phyloP scores from a whole-genome alignment of 2,329 filamentous ascomycete genomes.

The Beauveria sp. region DNA sequence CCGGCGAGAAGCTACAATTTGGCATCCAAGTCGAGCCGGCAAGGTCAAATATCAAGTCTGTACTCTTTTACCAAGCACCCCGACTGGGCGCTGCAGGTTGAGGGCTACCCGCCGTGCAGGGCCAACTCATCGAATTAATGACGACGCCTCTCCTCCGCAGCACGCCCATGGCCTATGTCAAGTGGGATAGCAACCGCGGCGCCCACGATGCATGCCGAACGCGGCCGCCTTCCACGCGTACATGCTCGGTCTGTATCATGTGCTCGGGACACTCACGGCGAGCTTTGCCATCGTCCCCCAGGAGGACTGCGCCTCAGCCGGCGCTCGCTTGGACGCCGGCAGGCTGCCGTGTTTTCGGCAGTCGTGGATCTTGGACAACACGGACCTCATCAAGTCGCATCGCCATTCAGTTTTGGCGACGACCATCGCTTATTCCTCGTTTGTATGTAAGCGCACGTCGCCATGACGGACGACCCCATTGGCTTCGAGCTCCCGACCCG shows the following conservation, averaged over 20 bases:
- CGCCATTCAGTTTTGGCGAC: slow-evolving; percentile 58
- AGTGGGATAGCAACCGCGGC: slow-evolving; percentile 61
- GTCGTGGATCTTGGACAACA: slow-evolving; percentile 59
- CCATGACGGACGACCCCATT: slow-evolving; percentile 61
- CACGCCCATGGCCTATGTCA: slow-evolving; percentile 51
- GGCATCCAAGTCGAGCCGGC: slow-evolving; percentile 62
- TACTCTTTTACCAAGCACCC: slow-evolving; percentile 52
- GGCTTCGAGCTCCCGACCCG: slow-evolving; percentile 54
- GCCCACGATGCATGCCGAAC: slow-evolving; percentile 52
- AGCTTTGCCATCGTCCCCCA: slow-evolving; percentile 54
- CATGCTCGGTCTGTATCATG: slow-evolving; percentile 55
- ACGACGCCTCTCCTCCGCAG: slow-evolving; percentile 43
- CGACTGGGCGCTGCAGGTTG: slow-evolving; percentile 55
- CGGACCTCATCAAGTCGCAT: slow-evolving; percentile 52
- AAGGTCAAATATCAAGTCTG: slow-evolving; percentile 57
- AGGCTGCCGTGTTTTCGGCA: slow-evolving; percentile 59
- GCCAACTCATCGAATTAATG: slow-evolving; percentile 51
- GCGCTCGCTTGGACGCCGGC: slow-evolving; percentile 56
- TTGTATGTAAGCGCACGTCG: slow-evolving; percentile 56
- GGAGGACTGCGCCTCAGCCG: slow-evolving; percentile 59
- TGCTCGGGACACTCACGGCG: slow-evolving; percentile 51
- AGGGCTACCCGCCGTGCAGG: slow-evolving; percentile 51
- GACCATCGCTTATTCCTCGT: slow-evolving; percentile 53
- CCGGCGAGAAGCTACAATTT: slow-evolving; percentile 44
- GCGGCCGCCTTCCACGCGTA: slow-evolving; percentile 47